A percentile compares a stretch with the other conserved stretches of the same genome.
Evolutionary conservation across 2,329 filamentous ascomycete genomes (phyloP).

Genomic region (Xylariaceae sp.): DNA sequence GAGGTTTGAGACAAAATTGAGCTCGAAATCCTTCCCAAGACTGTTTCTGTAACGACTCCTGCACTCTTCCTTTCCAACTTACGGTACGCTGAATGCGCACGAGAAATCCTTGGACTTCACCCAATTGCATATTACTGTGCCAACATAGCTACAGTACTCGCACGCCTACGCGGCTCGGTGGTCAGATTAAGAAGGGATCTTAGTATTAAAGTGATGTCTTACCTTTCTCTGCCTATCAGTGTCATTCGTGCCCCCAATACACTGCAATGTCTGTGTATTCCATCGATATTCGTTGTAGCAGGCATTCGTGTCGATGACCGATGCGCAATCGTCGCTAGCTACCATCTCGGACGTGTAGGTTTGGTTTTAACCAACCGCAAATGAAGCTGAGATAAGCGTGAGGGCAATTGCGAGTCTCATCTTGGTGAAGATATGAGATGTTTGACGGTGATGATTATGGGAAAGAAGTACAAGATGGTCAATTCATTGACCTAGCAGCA

Average conservation of each 20-base stretch:
- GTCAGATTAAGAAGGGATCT: conserved; percentile 2
- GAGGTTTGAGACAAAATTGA: too few relatives aligned
- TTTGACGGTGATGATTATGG: not conserved
- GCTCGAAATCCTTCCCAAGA: too few relatives aligned
- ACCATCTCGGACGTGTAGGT: conserved; percentile 34
- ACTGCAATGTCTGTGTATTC: conserved; percentile 32
- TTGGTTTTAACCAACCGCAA: conserved; percentile 25
- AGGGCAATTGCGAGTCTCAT: conserved; percentile 24
- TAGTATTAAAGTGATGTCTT: conserved; percentile 6
- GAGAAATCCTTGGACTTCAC: conserved; percentile 26
- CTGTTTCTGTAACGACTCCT: too few relatives aligned
- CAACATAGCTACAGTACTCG: conserved; percentile 36
- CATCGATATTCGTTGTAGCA: conserved; percentile 40
- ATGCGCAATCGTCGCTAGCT: conserved; percentile 35
- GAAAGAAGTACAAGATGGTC: not conserved
- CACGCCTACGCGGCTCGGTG: conserved; percentile 31
- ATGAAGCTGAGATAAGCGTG: conserved; percentile 20
- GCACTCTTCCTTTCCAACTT: not conserved
- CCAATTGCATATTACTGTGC: conserved; percentile 35
- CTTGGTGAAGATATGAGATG: not conserved
- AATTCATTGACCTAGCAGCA: not conserved
- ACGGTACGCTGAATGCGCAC: conserved; percentile 16
- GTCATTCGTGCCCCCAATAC: conserved; percentile 34
- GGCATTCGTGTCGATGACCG: conserved; percentile 37
- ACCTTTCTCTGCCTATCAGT: conserved; percentile 32